Conservation (phyloP, 1,284 basidiomycete genomes). For the Rhodotorula sp. region DNA sequence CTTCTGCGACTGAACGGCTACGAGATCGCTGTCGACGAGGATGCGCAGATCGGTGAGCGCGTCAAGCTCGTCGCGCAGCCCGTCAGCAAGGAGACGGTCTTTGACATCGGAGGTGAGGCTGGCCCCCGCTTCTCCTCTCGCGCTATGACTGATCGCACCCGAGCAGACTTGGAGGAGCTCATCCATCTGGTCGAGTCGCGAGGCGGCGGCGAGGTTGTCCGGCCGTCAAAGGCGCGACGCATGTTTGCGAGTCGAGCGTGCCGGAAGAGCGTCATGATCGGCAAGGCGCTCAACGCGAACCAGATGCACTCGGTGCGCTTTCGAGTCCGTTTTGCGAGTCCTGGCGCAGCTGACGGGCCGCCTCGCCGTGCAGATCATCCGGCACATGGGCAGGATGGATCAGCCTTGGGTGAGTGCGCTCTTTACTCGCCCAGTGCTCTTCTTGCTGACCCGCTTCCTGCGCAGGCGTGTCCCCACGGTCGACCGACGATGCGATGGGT, state of each 20-base stretch:
- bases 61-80: constrained; percentile 80
- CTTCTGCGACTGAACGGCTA: constrained; percentile 85
- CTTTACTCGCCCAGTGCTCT: neutral
- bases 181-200: constrained; percentile 66
- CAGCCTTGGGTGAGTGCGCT: constrained; percentile 70
- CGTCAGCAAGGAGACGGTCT: constrained; percentile 82
- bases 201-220: constrained; percentile 72
- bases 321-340: constrained; percentile 8
- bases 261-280: constrained; percentile 94
- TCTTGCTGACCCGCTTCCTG: neutral
- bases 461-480: constrained; percentile 87
- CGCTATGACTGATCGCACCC: constrained; percentile 63
- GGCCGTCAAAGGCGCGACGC: constrained; percentile 70
- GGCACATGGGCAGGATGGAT: constrained; percentile 92
- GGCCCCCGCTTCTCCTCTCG: too few relatives aligned
- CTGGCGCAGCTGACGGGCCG: neutral
- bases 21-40: constrained; percentile 63
- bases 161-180: constrained; percentile 88
- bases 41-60: constrained; percentile 57
- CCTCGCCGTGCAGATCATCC: constrained; percentile 62
- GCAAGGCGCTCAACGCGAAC: constrained; percentile 69
- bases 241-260: constrained; percentile 99
- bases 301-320: constrained; percentile 75
- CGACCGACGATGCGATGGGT: constrained; percentile 82
- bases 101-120: constrained; percentile 64